These are phyloP conservation scores for Pichia nakasei DNA, from an alignment of 805 yeast genomes.

Conservation along the genomic window DNA sequence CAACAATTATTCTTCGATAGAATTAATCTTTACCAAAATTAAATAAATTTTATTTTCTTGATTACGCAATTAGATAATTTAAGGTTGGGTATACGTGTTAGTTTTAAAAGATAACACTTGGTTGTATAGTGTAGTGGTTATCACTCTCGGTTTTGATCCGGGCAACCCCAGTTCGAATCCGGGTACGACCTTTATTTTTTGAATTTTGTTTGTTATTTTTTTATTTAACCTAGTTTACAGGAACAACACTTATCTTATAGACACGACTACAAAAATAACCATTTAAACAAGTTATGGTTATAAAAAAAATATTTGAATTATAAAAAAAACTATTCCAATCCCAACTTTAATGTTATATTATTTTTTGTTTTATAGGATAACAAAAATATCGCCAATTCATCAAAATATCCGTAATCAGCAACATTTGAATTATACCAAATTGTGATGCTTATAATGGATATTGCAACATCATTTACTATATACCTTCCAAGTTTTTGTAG, in stretches of 20 bases:
- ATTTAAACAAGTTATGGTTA: too few relatives aligned
- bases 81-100: too few relatives aligned
- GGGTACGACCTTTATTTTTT: conserved; percentile 54
- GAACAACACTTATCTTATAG: too few relatives aligned
- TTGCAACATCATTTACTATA: conserved; percentile 32
- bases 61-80: too few relatives aligned
- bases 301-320: too few relatives aligned
- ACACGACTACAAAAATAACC: too few relatives aligned
- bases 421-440: conserved; percentile 15
- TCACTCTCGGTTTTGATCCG: conserved; percentile 78
- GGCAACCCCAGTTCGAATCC: conserved; percentile 80
- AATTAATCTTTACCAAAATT: too few relatives aligned
- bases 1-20: too few relatives aligned
- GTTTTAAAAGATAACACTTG: too few relatives aligned
- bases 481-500: conserved; percentile 31
- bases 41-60: too few relatives aligned
- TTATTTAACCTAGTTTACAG: too few relatives aligned
- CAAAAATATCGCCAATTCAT: conserved; percentile 14
- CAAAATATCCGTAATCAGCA: conserved; percentile 22
- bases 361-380: not conserved
- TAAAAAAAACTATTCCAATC: not conserved
- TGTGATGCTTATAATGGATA: conserved; percentile 30
- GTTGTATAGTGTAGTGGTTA: conserved; percentile 70
- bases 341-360: not conserved
- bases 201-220: not conserved